Percentiles rank a stretch among this genome's conserved stretches.
Evolutionary conservation across 2,329 filamentous ascomycete genomes (phyloP).

Genomic region (Sporothrix pallida): DNA sequence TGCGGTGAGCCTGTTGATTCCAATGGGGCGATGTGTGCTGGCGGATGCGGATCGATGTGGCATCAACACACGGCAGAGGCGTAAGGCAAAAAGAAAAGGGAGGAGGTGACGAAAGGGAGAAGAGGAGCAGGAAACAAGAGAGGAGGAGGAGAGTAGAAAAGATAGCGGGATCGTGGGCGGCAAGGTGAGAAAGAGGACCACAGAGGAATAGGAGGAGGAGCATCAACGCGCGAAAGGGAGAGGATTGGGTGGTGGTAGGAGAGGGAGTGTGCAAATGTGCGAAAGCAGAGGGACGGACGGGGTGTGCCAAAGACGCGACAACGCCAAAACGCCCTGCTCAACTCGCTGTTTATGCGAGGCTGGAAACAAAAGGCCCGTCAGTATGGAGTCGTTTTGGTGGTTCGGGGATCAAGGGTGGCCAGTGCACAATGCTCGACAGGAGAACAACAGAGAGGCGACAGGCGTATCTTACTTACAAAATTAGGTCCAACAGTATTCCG

Average conservation of each 20-base stretch:
- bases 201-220: neutral
- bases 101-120: neutral
- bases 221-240: constrained; percentile 13
- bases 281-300: constrained; percentile 20
- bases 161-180: constrained; percentile 25
- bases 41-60: constrained; percentile 16
- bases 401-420: constrained; percentile 14
- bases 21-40: constrained; percentile 8
- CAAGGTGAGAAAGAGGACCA: constrained; percentile 8
- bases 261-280: constrained; percentile 4
- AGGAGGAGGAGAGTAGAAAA: neutral
- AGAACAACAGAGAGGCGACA: constrained; percentile 7
- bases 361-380: constrained; percentile 31
- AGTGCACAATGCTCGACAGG: constrained; percentile 26
- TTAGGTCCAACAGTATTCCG: constrained; percentile 23
- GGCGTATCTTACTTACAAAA: constrained; percentile 2
- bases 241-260: neutral
- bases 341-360: constrained; percentile 37
- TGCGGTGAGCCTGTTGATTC: neutral
- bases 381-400: constrained; percentile 6
- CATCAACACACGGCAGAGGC: constrained; percentile 23
- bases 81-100: constrained; percentile 13
- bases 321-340: constrained; percentile 35
- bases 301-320: constrained; percentile 33
- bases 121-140: neutral